Evolutionary conservation across 805 yeast genomes (phyloP).

Genomic region (Saccharomycopsis vini): DNA sequence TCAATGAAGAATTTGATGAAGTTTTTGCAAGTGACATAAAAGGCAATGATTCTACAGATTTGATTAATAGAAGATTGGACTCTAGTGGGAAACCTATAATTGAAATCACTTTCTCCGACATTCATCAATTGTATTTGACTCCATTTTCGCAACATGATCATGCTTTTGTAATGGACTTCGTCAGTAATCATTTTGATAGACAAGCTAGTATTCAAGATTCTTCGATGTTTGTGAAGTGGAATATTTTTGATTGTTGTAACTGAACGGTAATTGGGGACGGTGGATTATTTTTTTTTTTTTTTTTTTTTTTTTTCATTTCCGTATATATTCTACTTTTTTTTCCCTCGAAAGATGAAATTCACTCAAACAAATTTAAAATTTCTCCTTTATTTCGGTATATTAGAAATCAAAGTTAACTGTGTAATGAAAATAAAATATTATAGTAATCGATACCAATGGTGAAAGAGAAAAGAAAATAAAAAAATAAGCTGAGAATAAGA

Average conservation of each 20-base stretch:
- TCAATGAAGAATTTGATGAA: not conserved
- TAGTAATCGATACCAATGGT: no score
- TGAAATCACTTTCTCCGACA: slow-evolving; percentile 7
- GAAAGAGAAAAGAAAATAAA: no score
- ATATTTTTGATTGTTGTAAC: not conserved
- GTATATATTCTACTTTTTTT: no score
- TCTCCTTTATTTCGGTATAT: no score
- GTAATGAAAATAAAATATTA: no score
- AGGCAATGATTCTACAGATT: not conserved
- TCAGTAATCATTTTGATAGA: slow-evolving; percentile 1
- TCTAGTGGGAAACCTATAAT: not conserved
- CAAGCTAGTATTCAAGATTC: not conserved
- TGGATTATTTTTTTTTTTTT: not conserved
- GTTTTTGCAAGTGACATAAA: not conserved
- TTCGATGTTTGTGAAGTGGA: not conserved
- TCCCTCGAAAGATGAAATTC: no score
- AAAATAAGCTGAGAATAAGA: no score
- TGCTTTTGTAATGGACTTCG: slow-evolving; percentile 4
- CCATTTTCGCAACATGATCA: slow-evolving; percentile 12
- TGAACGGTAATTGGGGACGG: no score
- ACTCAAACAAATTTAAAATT: no score
- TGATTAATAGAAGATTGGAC: not conserved
- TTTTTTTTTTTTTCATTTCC: not conserved
- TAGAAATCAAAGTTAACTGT: no score
- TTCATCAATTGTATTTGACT: slow-evolving; percentile 10